Conservation (phyloP, 768 basidiomycete genomes). For the Fistulinella prunicolor region DNA sequence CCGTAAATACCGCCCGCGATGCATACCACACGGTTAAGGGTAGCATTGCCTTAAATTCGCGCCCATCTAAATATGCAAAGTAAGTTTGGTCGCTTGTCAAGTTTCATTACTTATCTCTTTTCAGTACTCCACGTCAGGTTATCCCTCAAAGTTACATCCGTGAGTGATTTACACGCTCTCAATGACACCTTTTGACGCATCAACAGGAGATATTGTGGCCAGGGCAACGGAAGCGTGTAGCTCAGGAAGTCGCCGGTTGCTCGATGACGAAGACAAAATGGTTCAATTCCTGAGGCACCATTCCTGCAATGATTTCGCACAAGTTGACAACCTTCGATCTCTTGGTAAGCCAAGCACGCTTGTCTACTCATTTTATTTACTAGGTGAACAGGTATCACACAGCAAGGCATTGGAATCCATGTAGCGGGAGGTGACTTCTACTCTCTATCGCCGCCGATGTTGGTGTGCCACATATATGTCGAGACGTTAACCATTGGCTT, state of each 20-base stretch:
- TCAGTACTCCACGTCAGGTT: slow-evolving; percentile 13
- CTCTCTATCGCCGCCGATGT: too few species aligned
- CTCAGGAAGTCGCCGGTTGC: slow-evolving; percentile 38
- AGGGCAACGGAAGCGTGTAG: slow-evolving; percentile 66
- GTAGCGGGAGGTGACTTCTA: neutral
- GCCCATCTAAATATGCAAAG: neutral
- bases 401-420: neutral
- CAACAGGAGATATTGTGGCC: slow-evolving; percentile 52
- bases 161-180: slow-evolving; percentile 13
- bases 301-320: neutral
- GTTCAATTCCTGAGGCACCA: neutral
- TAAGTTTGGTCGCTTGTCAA: neutral
- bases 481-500: neutral
- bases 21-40: neutral
- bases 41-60: neutral
- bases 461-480: neutral
- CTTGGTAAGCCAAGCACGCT: neutral
- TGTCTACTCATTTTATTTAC: neutral
- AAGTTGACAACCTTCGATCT: neutral
- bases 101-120: neutral
- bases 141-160: slow-evolving; percentile 40
- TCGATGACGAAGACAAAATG: neutral
- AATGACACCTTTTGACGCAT: neutral
- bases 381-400: neutral
- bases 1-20: too few species aligned